Percentiles rank a stretch among this genome's conserved stretches.
phyloP scores from a whole-genome alignment of 2,329 filamentous ascomycete genomes.

The Aspergillus transmontanensis region DNA sequence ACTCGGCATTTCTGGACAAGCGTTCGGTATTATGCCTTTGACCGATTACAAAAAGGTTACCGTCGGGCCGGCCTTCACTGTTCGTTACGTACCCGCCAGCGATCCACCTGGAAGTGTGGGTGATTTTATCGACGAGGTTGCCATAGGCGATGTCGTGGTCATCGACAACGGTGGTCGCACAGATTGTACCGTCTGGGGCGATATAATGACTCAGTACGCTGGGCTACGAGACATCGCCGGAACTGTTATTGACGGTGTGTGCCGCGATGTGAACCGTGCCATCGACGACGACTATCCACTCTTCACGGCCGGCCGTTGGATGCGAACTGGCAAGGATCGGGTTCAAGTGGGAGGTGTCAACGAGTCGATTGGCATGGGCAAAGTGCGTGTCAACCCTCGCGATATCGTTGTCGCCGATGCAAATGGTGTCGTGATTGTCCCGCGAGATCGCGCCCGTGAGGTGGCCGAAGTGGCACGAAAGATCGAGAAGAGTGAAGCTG shows the following conservation, averaged over 20 bases:
- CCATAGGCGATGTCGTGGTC: conserved; percentile 32
- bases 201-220: conserved; percentile 41
- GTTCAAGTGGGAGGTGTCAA: conserved; percentile 35
- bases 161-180: conserved; percentile 39
- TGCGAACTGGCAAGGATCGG: conserved; percentile 37
- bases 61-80: conserved; percentile 37
- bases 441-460: conserved; percentile 18
- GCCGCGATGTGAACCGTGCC: conserved; percentile 35
- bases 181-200: conserved; percentile 41
- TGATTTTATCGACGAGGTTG: conserved; percentile 38
- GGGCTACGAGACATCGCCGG: conserved; percentile 33
- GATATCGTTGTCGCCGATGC: conserved; percentile 37
- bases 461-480: conserved; percentile 16
- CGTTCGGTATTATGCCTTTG: conserved; percentile 21
- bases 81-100: conserved; percentile 31
- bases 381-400: conserved; percentile 28
- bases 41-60: conserved; percentile 31
- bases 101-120: conserved; percentile 30
- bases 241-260: conserved; percentile 38
- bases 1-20: conserved; percentile 24
- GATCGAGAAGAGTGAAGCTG: conserved; percentile 19
- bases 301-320: conserved; percentile 36
- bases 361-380: conserved; percentile 31
- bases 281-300: conserved; percentile 32
- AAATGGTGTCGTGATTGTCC: conserved; percentile 25